Base-by-base conservation (phyloP, 2,329 filamentous ascomycete species). In the Alternaria sp. region DNA sequence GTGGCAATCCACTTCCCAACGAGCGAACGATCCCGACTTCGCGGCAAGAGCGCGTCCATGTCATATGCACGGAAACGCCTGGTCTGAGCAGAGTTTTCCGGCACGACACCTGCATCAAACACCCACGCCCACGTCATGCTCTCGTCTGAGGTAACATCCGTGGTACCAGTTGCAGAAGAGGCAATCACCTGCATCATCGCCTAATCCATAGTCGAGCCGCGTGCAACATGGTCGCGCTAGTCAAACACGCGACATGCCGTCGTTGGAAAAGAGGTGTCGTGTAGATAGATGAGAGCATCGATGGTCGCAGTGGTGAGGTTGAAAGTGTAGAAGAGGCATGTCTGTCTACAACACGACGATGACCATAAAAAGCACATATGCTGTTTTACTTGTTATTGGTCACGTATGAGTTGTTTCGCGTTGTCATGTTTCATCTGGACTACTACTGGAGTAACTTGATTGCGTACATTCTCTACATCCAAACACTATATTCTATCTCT, bases 61-160 rank as follows among this genome's bases (percentile, higher is more conserved):
- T 61, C 30, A 53, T 45, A 61, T 68, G 69, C 64, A 70, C 49
- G 63, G 60, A 61, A 68, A 60, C 64, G 56, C 59, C 60, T 64
- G 60, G 60, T 49, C 60, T 59, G 57, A 60, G 60, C 59, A 69
- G 59, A 63, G 53, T 57, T 61, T 65, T 72, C 55, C 44, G 20
- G 6, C 30, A 26, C 45, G 58, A 60, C 56, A 54, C 60, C 11
- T 60, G 53, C 60, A 37, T 60, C 59, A 58, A 56, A 57, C 53
- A 57, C 26, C 45, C 49, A 28, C 43, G 15, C 45, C 53, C 30
- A 26, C 49, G 56, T 51, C 47, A 59, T 56, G 18, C 54, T 33
- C 18, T 30, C 43, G 14, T 28, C 43, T 20, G 28, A 28, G 28
- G 18, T 33, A 2, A 10, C 14, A 53, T 20, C 49, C 49, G 49